Evolutionary conservation across 2,329 filamentous ascomycete genomes (phyloP).

Genomic region (Fulvia fulva): DNA sequence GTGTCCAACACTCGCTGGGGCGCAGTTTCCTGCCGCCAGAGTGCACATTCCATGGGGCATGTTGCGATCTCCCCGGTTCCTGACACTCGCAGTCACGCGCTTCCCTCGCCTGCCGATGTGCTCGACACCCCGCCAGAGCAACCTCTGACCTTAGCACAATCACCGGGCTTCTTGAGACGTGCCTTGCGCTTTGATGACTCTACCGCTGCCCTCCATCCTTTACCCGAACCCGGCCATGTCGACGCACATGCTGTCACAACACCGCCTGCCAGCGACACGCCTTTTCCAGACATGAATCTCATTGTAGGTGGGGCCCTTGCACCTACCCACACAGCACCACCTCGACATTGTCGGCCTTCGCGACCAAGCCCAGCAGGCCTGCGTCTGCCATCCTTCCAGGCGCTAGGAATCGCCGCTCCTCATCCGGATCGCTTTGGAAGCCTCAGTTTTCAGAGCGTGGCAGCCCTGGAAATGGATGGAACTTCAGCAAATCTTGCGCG

Average conservation of each 20-base stretch:
- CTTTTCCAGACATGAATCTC: slow-evolving; percentile 22
- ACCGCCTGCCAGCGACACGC: slow-evolving; percentile 16
- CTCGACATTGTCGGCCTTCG: slow-evolving; percentile 9
- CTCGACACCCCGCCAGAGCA: background rate
- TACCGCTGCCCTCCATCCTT: slow-evolving; percentile 10
- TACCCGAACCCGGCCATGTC: slow-evolving; percentile 18
- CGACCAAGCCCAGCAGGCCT: slow-evolving; percentile 37
- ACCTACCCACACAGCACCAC: slow-evolving; percentile 15
- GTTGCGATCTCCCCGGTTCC: background rate
- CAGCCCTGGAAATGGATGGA: background rate
- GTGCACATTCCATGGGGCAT: background rate
- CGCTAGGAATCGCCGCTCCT: slow-evolving; percentile 48
- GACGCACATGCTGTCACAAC: slow-evolving; percentile 14
- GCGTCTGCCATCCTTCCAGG: slow-evolving; percentile 52
- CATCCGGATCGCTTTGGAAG: slow-evolving; percentile 39
- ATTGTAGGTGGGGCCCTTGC: slow-evolving; percentile 29
- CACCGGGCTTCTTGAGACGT: slow-evolving; percentile 7
- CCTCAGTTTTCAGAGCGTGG: slow-evolving; percentile 20
- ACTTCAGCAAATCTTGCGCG: slow-evolving; percentile 1
- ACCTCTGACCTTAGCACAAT: slow-evolving; percentile 1
- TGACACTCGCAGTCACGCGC: background rate
- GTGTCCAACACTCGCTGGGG: background rate
- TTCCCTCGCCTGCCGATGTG: background rate
- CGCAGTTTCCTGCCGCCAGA: background rate
- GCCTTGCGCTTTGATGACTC: slow-evolving; percentile 11